Conservation (phyloP, 805 yeast genomes). For the Hyphopichia homilentoma region DNA sequence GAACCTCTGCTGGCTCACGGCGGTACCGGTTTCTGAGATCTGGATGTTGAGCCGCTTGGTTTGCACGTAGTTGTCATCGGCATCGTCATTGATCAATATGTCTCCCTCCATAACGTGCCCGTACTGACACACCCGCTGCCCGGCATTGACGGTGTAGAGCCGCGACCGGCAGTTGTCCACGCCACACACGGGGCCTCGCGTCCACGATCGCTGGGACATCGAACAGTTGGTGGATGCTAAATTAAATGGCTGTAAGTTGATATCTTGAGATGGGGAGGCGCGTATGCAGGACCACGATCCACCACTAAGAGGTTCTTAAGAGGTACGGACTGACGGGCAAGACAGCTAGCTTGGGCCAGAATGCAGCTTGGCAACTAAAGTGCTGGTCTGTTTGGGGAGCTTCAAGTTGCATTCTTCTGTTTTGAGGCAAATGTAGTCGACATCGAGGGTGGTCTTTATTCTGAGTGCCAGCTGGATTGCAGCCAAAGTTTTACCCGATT, state of each 20-base stretch:
- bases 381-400: too few species aligned
- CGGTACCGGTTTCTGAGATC: conserved; percentile 26
- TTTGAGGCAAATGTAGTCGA: too few species aligned
- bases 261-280: background rate
- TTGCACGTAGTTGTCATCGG: conserved; percentile 51
- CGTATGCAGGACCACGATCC: background rate
- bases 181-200: conserved; percentile 83
- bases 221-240: too few species aligned
- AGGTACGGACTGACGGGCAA: background rate
- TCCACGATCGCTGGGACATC: conserved; percentile 32
- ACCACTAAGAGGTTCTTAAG: too few species aligned
- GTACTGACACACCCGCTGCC: conserved; percentile 78
- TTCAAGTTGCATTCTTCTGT: too few species aligned
- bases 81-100: conserved; percentile 76
- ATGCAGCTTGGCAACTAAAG: too few species aligned
- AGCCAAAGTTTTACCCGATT: too few species aligned
- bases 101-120: conserved; percentile 89
- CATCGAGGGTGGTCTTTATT: too few species aligned
- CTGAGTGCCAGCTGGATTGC: too few species aligned
- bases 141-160: conserved; percentile 69
- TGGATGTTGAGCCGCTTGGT: conserved; percentile 55
- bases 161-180: conserved; percentile 83
- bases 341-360: conserved; percentile 1
- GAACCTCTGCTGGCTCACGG: conserved; percentile 4
- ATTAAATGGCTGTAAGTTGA: too few species aligned